A percentile compares a stretch with the other conserved stretches of the same genome.
phyloP scores from a whole-genome alignment of 805 yeast species.

The Scheffersomyces coipomensis region DNA sequence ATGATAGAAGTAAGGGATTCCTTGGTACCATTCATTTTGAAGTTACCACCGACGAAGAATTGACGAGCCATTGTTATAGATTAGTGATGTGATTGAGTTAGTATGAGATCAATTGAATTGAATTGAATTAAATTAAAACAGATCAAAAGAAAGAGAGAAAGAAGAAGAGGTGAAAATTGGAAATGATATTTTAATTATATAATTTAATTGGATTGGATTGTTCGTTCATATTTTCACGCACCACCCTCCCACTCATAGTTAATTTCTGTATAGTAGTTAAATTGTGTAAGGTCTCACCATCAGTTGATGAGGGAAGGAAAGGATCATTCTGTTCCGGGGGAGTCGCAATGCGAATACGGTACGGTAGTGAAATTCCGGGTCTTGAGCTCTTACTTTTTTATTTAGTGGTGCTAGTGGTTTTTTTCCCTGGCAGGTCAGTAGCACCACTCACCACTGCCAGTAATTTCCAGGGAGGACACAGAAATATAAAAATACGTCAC shows the following conservation, averaged over 20 bases:
- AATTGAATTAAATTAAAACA: neutral
- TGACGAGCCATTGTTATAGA: slow-evolving; percentile 77
- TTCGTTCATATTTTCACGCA: neutral
- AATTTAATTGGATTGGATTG: neutral
- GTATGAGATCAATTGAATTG: slow-evolving; percentile 1
- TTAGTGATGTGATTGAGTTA: slow-evolving; percentile 1
- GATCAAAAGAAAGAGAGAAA: slow-evolving; percentile 3
- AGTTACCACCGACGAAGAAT: slow-evolving; percentile 99
- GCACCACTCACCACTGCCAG: too few species aligned
- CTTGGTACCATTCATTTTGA: slow-evolving; percentile 96
- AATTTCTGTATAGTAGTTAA: too few species aligned
- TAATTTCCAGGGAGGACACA: too few species aligned
- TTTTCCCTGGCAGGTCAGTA: too few species aligned
- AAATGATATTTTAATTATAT: neutral
- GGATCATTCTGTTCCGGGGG: neutral
- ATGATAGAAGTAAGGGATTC: slow-evolving; percentile 81
- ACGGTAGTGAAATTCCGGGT: too few species aligned
- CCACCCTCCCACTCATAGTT: too few species aligned
- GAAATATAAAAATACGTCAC: too few species aligned
- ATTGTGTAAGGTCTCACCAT: too few species aligned
- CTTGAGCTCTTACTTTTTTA: too few species aligned
- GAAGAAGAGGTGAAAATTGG: neutral
- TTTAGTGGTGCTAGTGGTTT: too few species aligned
- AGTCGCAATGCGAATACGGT: too few species aligned
- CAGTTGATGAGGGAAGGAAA: slow-evolving; percentile 2